Evolutionary conservation across 257 asterid genomes (phyloP).

Genomic region (Nicotiana attenuata): DNA sequence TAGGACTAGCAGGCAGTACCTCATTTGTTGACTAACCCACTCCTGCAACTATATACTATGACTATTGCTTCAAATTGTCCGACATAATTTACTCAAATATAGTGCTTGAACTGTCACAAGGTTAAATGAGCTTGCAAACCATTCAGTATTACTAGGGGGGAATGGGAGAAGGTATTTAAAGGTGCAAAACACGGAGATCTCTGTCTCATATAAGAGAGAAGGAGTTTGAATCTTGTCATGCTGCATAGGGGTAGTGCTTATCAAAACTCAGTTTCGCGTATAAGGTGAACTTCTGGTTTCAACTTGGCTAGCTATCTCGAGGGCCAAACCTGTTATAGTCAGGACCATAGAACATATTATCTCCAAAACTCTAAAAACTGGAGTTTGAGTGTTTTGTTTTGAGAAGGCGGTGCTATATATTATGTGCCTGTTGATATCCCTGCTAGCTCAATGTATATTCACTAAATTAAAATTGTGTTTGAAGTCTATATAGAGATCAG

Average conservation of each 20-base stretch:
- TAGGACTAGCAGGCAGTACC: background rate
- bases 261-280: background rate
- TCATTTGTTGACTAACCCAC: background rate
- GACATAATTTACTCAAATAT: background rate
- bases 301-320: background rate
- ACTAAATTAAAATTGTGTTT: background rate
- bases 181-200: background rate
- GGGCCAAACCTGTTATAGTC: background rate
- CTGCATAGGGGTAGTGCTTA: conserved; percentile 3
- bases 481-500: background rate
- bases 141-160: background rate
- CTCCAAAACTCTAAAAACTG: background rate
- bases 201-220: background rate
- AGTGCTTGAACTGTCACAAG: background rate
- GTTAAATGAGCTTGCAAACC: background rate
- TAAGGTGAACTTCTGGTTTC: background rate
- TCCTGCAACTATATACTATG: background rate
- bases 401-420: background rate
- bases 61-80: background rate
- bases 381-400: background rate
- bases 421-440: background rate
- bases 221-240: background rate
- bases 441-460: background rate
- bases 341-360: background rate
- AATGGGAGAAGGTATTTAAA: background rate